phyloP scores from a whole-genome alignment of 352 stramenopile genomes.

The Achlya hypogyna region DNA sequence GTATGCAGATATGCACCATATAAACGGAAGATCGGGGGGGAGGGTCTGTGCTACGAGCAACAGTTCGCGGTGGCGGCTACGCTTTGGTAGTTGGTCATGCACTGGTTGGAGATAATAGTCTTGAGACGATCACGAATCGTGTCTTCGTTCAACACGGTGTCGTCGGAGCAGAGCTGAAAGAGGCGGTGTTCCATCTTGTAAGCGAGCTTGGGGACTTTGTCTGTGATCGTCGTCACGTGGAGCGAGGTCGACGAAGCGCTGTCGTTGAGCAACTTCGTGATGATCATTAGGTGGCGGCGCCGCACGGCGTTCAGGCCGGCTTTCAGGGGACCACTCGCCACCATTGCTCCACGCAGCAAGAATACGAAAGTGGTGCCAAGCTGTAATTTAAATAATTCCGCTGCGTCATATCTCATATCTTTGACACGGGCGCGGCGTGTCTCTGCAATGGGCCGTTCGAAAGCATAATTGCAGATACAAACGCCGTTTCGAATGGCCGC shows the following conservation, averaged over 20 bases:
- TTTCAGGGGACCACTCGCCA: constrained; percentile 3
- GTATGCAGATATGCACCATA: background rate
- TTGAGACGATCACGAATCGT: background rate
- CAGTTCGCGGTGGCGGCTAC: background rate
- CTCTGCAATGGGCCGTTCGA: background rate
- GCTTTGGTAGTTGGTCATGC: background rate
- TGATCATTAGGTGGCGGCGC: constrained; percentile 2
- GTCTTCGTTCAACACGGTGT: constrained; percentile 11
- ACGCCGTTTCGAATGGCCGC: background rate
- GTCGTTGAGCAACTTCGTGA: constrained; percentile 7
- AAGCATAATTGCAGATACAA: too few species aligned
- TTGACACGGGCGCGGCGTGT: background rate
- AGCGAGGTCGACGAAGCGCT: constrained; percentile 1
- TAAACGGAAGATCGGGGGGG: background rate
- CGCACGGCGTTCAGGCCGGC: background rate
- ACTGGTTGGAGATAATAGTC: background rate
- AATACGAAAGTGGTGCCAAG: constrained; percentile 1
- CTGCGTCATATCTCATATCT: constrained; percentile 12
- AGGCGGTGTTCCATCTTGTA: constrained; percentile 6
- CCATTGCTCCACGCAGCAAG: background rate
- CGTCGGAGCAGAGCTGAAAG: background rate
- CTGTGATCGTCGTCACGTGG: constrained; percentile 1
- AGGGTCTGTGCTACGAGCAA: background rate
- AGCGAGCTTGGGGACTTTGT: background rate
- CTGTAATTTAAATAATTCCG: too few species aligned